A percentile compares a stretch with the other conserved stretches of the same genome.
Conservation (phyloP, 768 basidiomycete genomes). For the Boletellus emodensis region DNA sequence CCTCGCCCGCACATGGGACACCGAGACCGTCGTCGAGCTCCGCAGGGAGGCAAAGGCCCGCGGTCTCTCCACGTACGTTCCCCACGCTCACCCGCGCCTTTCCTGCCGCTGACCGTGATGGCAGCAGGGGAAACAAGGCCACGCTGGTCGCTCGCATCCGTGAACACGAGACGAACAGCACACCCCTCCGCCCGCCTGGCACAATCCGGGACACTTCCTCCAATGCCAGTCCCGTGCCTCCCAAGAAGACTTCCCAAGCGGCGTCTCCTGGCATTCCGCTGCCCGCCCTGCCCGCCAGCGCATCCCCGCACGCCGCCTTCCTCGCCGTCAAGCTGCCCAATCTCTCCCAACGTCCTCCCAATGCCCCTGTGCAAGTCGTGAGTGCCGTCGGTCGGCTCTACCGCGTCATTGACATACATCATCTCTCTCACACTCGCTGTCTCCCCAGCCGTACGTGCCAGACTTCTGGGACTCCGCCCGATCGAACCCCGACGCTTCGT, state of each 20-base stretch:
- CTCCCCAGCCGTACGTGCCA: constrained; percentile 50
- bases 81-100: not conserved
- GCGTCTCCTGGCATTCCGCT: constrained; percentile 43
- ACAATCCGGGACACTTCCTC: too few relatives aligned
- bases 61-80: constrained; percentile 52
- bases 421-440: not conserved
- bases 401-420: constrained; percentile 5
- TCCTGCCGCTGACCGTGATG: constrained; percentile 4
- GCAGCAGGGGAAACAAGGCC: constrained; percentile 58
- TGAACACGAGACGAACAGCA: constrained; percentile 40
- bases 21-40: constrained; percentile 45
- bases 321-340: constrained; percentile 58
- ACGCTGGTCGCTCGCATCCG: constrained; percentile 51
- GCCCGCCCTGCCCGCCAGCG: constrained; percentile 20
- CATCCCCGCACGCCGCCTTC: constrained; percentile 29
- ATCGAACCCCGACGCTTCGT: constrained; percentile 28
- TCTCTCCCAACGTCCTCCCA: constrained; percentile 40
- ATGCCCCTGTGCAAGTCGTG: constrained; percentile 55
- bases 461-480: constrained; percentile 58
- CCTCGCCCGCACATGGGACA: constrained; percentile 54
- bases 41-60: constrained; percentile 52
- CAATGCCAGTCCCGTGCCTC: not conserved
- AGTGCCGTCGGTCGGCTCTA: constrained; percentile 22
- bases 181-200: constrained; percentile 9
- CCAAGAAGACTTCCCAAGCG: constrained; percentile 26